Evolutionary conservation across 805 yeast species (phyloP), one percentile per base, ranked within the genome.

Genomic region (Metschnikowia rubicola): DNA sequence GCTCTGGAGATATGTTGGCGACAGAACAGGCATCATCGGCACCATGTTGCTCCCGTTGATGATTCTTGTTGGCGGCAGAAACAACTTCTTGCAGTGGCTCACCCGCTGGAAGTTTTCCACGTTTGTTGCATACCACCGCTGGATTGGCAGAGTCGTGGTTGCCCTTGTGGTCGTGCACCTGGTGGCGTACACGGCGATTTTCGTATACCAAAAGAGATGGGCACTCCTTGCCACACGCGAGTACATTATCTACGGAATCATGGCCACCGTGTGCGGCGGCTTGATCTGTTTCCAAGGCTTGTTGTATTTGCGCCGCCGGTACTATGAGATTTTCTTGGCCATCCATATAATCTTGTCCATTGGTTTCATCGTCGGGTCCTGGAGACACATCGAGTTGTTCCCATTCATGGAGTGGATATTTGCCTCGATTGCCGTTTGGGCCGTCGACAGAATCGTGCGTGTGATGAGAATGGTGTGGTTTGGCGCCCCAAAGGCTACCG

Each of bases 401-500:
- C 38, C 17, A 29, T 41, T 42, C 34, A 34, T 50, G 45, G 41
- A 38, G 21, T 39, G 43, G 37, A 13, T 52, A 29, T 47, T 45
- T 19, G 49, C 52, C n/a, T 17, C 42, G 10, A 32, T 50, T 17
- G 54, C 51, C 1, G 50, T 67, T 8, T 70, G 74, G 74, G 57
- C 52, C 0, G 56, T 67, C 39, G 74, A 70, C 46, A 54, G 74
- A 33, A 54, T 52, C 8, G 55, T 63, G 0, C 55, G 74, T 45
- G n/a, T 67, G 10, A 47, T 35, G 1, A 55, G 74, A 34, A 51
- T 70, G 17, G 2, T 54, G 8, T 46, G 50, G n/a, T 70, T 70
- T 49, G 75, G 75, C 3, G 59, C 60, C 32, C 74, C 73, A 1
- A 48, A 52, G 17, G 65, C 74, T 1, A 47, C 50, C 6, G 59